Evolutionary conservation across 2,329 filamentous ascomycete species (phyloP), one percentile per base, ranked within the genome.

Genomic region (Botrytis medusae): DNA sequence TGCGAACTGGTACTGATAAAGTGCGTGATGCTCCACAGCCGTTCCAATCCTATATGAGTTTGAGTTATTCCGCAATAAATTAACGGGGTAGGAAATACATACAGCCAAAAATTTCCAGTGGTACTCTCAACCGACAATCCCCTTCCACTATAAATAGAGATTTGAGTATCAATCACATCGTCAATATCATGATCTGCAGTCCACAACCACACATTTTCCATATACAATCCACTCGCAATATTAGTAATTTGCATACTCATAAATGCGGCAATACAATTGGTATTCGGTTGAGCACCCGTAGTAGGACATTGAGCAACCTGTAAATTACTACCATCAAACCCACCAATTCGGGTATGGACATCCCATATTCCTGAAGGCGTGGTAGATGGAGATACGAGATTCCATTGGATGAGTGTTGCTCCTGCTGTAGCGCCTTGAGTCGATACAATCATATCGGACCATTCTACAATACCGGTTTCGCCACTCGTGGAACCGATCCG

Each of bases 1-100:
- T 74, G 84, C 80, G 73, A 88, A 81, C 67, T 87, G 84, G 78
- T 87, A 86, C 76, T 88, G 84, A 79, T 89, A 89, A 48, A 89
- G 79, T 8, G 83, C 82, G 69, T 83, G 81, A 79, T 89, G 87
- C 78, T 89, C 87, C 40, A 84, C 85, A 1, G 84, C 83, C 4
- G 85, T 86, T 42, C 86, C 87, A 65, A 86, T 81, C 69, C 93
- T 93, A 81, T 92, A 94, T 16, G 25, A 87, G 91, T 96, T 79
- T 96, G 8, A 89, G 83, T 92, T 90, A 81, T 94, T 92, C 81
- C 94, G 91, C 80, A 7, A 37, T 34, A 20, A 32, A 40, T 1
- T 51, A 91, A 87, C 81, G 91, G 88, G 78, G 90, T 90, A 18
- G 82, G 44, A 76, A 18, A 88, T 86, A 81, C 76, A 57, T 71